A percentile compares a stretch with the other conserved stretches of the same genome.
Conservation (phyloP, 1,139 yeast species). For the Sugiyamaella grinbergsii region DNA sequence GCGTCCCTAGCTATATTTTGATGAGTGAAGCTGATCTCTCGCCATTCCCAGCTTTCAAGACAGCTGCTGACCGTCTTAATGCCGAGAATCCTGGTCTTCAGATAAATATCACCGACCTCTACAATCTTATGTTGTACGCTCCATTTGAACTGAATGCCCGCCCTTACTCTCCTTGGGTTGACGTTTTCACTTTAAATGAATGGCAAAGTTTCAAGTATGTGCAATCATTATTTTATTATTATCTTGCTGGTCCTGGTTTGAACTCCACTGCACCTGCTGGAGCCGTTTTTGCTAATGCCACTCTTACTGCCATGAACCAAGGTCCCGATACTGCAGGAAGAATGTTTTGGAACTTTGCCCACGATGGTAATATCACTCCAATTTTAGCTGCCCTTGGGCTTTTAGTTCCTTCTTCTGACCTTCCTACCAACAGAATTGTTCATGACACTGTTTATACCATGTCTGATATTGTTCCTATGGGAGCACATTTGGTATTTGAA, state of each 20-base stretch:
- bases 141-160: conserved; percentile 59
- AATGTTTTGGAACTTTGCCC: conserved; percentile 54
- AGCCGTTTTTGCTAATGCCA: conserved; percentile 54
- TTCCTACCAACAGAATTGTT: conserved; percentile 48
- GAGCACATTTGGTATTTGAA: conserved; percentile 56
- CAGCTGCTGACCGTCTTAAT: conserved; percentile 49
- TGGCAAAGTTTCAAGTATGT: conserved; percentile 52
- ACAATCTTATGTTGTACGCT: conserved; percentile 52
- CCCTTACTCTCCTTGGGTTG: conserved; percentile 58
- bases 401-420: conserved; percentile 48
- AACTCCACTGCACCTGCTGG: conserved; percentile 51
- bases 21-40: conserved; percentile 22
- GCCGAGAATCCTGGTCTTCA: conserved; percentile 49
- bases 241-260: conserved; percentile 57
- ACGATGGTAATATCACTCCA: conserved; percentile 58
- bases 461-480: conserved; percentile 56
- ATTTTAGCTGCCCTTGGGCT: conserved; percentile 56
- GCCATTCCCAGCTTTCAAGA: conserved; percentile 39
- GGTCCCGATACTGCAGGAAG: conserved; percentile 45
- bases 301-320: conserved; percentile 46
- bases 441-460: conserved; percentile 53
- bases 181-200: conserved; percentile 58
- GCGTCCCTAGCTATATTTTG: conserved; percentile 24
- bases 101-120: conserved; percentile 48
- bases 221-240: conserved; percentile 50